Base-by-base conservation (phyloP, 2,329 filamentous ascomycete species). In the Diplodia scrobiculata region DNA sequence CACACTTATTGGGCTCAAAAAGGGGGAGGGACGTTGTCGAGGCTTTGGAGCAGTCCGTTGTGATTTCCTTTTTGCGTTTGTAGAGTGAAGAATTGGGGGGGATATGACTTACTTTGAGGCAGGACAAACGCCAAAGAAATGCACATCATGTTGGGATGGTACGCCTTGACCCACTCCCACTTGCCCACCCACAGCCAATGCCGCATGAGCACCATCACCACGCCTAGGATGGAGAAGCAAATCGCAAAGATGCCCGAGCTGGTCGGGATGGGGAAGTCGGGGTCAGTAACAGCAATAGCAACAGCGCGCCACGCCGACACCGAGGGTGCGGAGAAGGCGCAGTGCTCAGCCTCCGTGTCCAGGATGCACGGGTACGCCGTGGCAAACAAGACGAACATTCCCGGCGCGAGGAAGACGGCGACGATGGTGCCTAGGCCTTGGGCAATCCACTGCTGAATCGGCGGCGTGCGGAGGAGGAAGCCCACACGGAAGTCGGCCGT, bases 351-450 rank as follows among this genome's bases (percentile, higher is more conserved):
- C 1, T 78, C 73, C 19, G 77, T 69, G 67, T 83, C 78, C 72
- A 86, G 82, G 70, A 90, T 87, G 73, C 88, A 90, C 0, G 87
- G 88, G 74, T 91, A 90, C 0, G 88, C 88, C 5, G 83, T 82
- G 68, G 86, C 83, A 79, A 90, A 90, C 52, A 90, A 83, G 38
- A 89, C 84, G 72, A 89, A 90, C 70, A 90, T 83, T 10, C 85
- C 87, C 0, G 87, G 87, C 0, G 87, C 86, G 13, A 90, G 77
- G 78, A 89, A 89, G 70, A 89, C 81, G n/a, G 87, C 83, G 55
- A 89, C 82, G 36, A 89, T 74, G 9, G 85, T 85, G 32, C 87
- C 87, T 14, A 88, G 76, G 50, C 81, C 83, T 75, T 90, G 88
- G 0, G 87, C 87, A 69, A 87, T 80, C 81, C 87, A 90, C 75